These are phyloP conservation scores for Sherardia arvensis DNA, from an alignment of 257 asterid species.

Conservation along the genomic window DNA sequence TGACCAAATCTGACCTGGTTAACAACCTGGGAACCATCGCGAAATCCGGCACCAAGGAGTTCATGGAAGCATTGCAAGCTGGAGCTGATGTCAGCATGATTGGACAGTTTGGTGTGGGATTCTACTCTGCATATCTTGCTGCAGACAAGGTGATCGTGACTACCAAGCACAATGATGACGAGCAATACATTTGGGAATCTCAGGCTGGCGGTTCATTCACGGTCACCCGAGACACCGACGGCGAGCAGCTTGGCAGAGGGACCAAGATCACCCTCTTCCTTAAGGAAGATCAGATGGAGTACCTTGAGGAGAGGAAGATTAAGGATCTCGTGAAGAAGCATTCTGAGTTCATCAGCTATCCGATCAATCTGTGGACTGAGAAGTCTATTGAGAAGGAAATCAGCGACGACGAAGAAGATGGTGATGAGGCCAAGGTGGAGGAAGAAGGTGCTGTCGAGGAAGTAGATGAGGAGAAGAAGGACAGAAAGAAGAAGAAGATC, in stretches of 20 bases:
- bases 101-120: slow-evolving; percentile 19
- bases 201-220: slow-evolving; percentile 4
- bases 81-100: slow-evolving; percentile 31
- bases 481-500: no score
- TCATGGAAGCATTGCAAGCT: slow-evolving; percentile 20
- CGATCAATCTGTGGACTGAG: slow-evolving; percentile 23
- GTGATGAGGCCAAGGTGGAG: slow-evolving; percentile 2
- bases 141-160: slow-evolving; percentile 25
- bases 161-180: slow-evolving; percentile 26
- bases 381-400: slow-evolving; percentile 26
- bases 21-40: slow-evolving; percentile 18
- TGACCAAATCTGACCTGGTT: slow-evolving; percentile 31
- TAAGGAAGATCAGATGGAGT: slow-evolving; percentile 29
- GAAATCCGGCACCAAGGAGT: not conserved
- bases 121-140: slow-evolving; percentile 22
- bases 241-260: slow-evolving; percentile 26
- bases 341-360: slow-evolving; percentile 30
- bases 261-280: slow-evolving; percentile 24
- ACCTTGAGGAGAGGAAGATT: slow-evolving; percentile 24
- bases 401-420: slow-evolving; percentile 27
- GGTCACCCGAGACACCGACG: slow-evolving; percentile 14
- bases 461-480: no score
- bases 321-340: slow-evolving; percentile 28
- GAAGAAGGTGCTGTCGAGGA: no score
- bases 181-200: slow-evolving; percentile 20